A percentile compares a stretch with the other conserved stretches of the same genome.
phyloP scores from a whole-genome alignment of 176 grass and related monocot genomes.

The Musa beccarii region DNA sequence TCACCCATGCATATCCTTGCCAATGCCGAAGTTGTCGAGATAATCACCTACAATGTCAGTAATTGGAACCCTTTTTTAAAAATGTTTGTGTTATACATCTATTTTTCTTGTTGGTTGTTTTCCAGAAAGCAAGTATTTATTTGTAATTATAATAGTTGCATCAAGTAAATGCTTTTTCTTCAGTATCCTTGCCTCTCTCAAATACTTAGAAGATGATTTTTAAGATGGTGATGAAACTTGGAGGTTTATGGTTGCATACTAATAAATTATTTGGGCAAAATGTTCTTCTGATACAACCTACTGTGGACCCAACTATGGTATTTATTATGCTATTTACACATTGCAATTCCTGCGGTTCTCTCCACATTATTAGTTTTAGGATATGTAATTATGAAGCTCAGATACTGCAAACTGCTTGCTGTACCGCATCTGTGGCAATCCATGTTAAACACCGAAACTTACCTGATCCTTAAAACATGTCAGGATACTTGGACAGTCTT shows the following conservation, averaged over 20 bases:
- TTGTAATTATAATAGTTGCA: background rate
- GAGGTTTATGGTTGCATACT: background rate
- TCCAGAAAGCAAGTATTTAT: background rate
- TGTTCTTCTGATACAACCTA: background rate
- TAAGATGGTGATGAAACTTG: background rate
- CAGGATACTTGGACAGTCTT: no score
- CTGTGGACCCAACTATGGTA: background rate
- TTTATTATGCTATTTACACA: background rate
- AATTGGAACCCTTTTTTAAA: constrained; percentile 11
- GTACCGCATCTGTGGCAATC: background rate
- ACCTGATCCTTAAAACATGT: no score
- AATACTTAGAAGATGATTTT: background rate
- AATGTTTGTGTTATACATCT: background rate
- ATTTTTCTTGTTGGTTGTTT: background rate
- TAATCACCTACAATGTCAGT: constrained; percentile 87
- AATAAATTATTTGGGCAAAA: background rate
- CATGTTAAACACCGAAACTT: no score
- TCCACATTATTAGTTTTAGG: background rate
- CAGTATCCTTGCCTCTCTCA: background rate
- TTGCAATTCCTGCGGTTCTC: background rate
- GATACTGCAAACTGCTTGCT: background rate
- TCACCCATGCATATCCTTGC: constrained; percentile 74
- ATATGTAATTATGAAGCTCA: background rate
- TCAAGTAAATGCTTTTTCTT: background rate
- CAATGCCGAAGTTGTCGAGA: constrained; percentile 98